Evolutionary conservation across 2,329 filamentous ascomycete species (phyloP).

Genomic region (Dactylellina drechsleri): DNA sequence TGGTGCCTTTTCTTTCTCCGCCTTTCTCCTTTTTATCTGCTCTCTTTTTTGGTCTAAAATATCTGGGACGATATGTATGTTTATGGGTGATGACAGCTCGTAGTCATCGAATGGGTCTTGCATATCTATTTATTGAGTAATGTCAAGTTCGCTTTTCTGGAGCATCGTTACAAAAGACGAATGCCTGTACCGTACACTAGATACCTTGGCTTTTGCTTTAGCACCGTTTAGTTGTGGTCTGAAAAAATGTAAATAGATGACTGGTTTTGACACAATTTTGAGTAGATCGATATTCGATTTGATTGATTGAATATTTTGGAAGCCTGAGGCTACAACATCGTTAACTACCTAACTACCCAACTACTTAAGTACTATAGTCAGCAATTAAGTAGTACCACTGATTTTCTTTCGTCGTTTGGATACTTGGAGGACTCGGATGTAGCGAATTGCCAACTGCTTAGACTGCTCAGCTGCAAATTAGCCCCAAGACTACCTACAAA

Average conservation of each 20-base stretch:
- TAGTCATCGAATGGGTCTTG: slow-evolving; percentile 10
- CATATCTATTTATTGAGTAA: slow-evolving; percentile 6
- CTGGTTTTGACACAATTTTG: too few species aligned
- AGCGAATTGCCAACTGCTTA: too few species aligned
- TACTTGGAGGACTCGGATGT: too few species aligned
- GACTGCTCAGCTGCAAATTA: too few species aligned
- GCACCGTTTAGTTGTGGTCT: background rate
- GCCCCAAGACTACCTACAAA: too few species aligned
- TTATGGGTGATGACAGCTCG: slow-evolving; percentile 20
- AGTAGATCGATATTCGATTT: too few species aligned
- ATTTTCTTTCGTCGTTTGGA: too few species aligned
- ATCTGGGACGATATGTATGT: slow-evolving; percentile 14
- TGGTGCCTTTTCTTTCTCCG: slow-evolving; percentile 3
- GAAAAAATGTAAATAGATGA: slow-evolving; percentile 8
- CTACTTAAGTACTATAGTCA: too few species aligned
- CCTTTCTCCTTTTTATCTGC: background rate
- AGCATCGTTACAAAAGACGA: slow-evolving; percentile 1
- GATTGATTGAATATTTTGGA: too few species aligned
- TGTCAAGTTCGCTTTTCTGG: slow-evolving; percentile 18
- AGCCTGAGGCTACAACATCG: too few species aligned
- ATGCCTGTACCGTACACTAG: background rate
- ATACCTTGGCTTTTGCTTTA: slow-evolving; percentile 7
- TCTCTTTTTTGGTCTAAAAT: background rate
- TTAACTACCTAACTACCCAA: too few species aligned
- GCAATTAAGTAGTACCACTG: too few species aligned